Evolutionary conservation across 768 basidiomycete genomes (phyloP), one percentile per base, ranked within the genome.

Genomic region (Albatrellus ellisii): DNA sequence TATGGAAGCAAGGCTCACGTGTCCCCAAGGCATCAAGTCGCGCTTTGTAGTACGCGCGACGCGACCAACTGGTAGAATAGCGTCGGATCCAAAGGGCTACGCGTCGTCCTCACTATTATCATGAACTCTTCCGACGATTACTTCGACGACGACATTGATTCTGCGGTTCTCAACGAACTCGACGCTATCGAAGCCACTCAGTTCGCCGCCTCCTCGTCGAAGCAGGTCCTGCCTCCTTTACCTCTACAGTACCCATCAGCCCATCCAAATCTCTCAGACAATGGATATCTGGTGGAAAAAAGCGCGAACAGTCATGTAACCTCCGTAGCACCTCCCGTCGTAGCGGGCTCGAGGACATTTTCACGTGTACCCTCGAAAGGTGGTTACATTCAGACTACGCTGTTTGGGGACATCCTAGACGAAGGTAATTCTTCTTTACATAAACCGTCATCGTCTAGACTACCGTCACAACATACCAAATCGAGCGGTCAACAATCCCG

Each of bases 81-180:
- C 35, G 11, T 43, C 15, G 37, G 36, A 24, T 26, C 9, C 10
- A 26, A 25, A 42, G 29, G 45, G 31, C 3, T 27, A 2, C 14
- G 14, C 20, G n/a, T 17, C 24, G 10, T 26, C 34, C 7, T 7
- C 28, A 17, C 36, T 25, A 7, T 20, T 22, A 48, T 51, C 46
- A 84, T 87, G 82, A 81, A 76, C 64, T 84, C 80, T 26, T n/a
- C n/a, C n/a, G 83, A 84, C 62, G 77, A 69, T 31, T 84, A 77
- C 54, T 87, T 81, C 47, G 76, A 75, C 46, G 47, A 51, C 6
- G 78, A 79, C 4, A 50, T 59, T 24, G 69, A 85, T 58, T 69
- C 70, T 33, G 71, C 68, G 26, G 68, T 72, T 3, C 53, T 85
- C 6, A 59, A 68, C 27, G 68, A 80, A 52, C 66, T 88, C 18